Conservation (phyloP, 208 protist genomes). For the Wallacemonas rigidus region DNA sequence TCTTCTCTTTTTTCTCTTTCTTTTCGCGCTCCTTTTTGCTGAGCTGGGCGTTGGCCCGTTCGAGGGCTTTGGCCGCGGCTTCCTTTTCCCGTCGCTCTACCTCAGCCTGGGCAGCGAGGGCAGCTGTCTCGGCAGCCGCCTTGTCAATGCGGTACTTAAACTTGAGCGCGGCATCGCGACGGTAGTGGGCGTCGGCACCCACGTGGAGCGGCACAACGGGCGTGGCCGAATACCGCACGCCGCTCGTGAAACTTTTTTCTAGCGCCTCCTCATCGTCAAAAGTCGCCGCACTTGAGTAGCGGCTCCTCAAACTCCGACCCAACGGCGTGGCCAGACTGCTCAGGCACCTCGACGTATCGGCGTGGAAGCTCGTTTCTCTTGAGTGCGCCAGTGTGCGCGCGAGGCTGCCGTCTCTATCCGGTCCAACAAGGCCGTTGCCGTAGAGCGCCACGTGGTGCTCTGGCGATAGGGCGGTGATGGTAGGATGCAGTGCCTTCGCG, state of each 20-base stretch:
- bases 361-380: not conserved
- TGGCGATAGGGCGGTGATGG: conserved; percentile 27
- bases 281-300: not conserved
- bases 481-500: conserved; percentile 10
- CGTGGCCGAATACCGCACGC: conserved; percentile 32
- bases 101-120: conserved; percentile 17
- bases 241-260: not conserved
- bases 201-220: conserved; percentile 58
- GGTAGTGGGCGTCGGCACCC: not conserved
- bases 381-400: not conserved
- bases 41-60: conserved; percentile 12
- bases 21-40: conserved; percentile 10
- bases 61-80: conserved; percentile 5
- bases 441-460: conserved; percentile 26
- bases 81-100: conserved; percentile 16
- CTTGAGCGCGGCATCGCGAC: conserved; percentile 13
- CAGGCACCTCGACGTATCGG: not conserved
- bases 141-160: conserved; percentile 27
- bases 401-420: not conserved
- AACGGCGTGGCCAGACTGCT: not conserved
- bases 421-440: conserved; percentile 5
- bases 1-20: conserved; percentile 27
- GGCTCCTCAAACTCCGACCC: not conserved
- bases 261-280: not conserved
- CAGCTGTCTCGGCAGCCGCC: conserved; percentile 5